Evolutionary conservation across 305 asterid genomes (phyloP).

Genomic region (Petunia hybrid): DNA sequence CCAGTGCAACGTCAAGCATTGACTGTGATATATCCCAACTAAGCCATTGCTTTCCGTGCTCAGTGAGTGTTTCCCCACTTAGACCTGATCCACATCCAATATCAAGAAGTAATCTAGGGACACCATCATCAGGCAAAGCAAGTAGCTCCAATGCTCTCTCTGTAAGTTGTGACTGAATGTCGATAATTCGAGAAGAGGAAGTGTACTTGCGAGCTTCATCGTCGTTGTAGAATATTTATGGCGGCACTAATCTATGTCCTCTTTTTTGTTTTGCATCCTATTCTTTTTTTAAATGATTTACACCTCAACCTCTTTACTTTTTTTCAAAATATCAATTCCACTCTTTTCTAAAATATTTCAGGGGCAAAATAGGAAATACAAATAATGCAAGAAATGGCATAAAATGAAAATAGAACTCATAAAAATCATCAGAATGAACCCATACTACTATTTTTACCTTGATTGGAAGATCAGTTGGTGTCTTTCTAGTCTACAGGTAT

Average conservation of each 20-base stretch:
- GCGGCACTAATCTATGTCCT: conserved; percentile 62
- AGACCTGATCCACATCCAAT: conserved; percentile 99
- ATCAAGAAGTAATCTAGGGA: conserved; percentile 82
- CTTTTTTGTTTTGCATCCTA: too few relatives aligned
- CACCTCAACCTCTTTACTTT: too few relatives aligned
- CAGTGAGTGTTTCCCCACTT: conserved; percentile 87
- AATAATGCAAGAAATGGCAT: too few relatives aligned
- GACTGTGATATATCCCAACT: conserved; percentile 89
- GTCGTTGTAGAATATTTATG: conserved; percentile 87
- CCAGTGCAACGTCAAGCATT: conserved; percentile 82
- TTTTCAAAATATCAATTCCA: too few relatives aligned
- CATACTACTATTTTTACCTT: too few relatives aligned
- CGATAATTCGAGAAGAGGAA: conserved; percentile 91
- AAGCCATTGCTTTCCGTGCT: conserved; percentile 90
- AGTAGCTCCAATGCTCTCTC: conserved; percentile 95
- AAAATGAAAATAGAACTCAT: too few relatives aligned
- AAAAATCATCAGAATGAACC: too few relatives aligned
- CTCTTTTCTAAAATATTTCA: too few relatives aligned
- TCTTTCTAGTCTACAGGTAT: too few relatives aligned
- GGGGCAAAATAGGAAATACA: too few relatives aligned
- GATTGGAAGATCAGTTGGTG: too few relatives aligned
- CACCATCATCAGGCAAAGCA: conserved; percentile 77
- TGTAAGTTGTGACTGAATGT: conserved; percentile 89
- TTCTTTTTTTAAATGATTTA: too few relatives aligned
- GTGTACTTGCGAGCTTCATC: conserved; percentile 95